Base-by-base conservation (phyloP, 176 grass and related monocot species). In the Eragrostis nindensis region DNA sequence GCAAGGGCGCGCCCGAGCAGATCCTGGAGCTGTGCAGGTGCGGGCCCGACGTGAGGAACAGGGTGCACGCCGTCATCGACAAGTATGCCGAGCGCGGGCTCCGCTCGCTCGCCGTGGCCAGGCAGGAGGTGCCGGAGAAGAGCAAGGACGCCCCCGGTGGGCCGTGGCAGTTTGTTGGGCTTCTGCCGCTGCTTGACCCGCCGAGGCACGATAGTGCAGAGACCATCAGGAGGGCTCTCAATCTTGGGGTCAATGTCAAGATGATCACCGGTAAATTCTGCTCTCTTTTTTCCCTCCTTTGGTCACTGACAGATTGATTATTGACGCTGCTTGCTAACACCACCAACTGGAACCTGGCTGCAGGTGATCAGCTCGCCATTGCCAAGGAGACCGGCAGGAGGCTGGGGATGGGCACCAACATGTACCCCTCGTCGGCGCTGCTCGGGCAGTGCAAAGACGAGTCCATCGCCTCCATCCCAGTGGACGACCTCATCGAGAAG, bases 1-100 rank as follows among this genome's bases (percentile, higher is more conserved):
- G 97, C 82, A 96, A 99, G 90, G 97, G 97, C n/a, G 89, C 97
- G 18, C 97, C 97, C 0, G 97, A 99, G 86, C 97, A 99, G 89
- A 95, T 99, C 63, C 25, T 95, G 80, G 71, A 9, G 10, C 91
- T 99, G 2, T 96, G 97, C 84, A 69, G 81, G 2, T 93, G 93
- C 77, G 65, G 50, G 18, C 69, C 67, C 5, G 87, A 90, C 43
- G 80, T 96, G 3, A 82, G 8, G 50, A 85, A 55, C 36, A 91
- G 46, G 90, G 91, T 82, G 42, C 91, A 93, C 73, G 39, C 45
- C 40, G 56, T 99, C 7, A 99, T 99, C 13, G 93, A 90, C 68
- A 99, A 93, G 87, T 99, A 84, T 68, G 97, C 97, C 22, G 97
- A 99, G 54, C 93, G 93, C 0, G 97, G 97, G 2, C 87, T 99